Conservation (phyloP, 805 yeast genomes). For the Saccharomyces mikatae region DNA sequence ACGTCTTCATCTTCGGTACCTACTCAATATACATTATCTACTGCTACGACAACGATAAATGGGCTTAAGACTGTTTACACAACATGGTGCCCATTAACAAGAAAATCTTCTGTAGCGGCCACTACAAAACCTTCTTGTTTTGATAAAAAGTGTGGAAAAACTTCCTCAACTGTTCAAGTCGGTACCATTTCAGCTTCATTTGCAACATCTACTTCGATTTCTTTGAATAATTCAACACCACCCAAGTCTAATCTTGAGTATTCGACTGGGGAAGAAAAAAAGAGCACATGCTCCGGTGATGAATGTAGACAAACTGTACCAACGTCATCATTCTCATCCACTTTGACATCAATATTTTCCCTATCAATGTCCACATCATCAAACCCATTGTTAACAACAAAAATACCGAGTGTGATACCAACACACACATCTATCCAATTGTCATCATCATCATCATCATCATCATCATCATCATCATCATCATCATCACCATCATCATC, state of each 20-base stretch:
- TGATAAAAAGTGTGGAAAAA: not conserved
- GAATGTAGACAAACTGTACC: not conserved
- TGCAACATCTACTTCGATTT: not conserved
- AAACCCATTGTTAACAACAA: not conserved
- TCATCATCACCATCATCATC: not conserved
- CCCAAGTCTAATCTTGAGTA: not conserved
- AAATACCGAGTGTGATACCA: not conserved
- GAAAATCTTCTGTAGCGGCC: not conserved
- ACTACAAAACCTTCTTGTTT: not conserved
- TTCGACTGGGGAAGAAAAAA: not conserved
- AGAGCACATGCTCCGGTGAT: not conserved
- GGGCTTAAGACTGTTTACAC: conserved; percentile 34
- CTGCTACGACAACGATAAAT: conserved; percentile 25
- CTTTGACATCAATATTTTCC: not conserved
- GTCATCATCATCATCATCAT: not conserved
- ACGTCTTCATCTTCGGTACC: not conserved
- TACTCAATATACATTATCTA: conserved; percentile 20
- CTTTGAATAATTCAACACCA: not conserved
- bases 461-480: not conserved
- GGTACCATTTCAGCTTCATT: conserved; percentile 2
- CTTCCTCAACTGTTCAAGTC: not conserved
- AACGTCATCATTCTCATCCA: not conserved
- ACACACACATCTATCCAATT: conserved; percentile 2
- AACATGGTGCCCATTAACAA: conserved; percentile 34
- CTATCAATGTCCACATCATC: not conserved